Conservation (phyloP, 2,329 filamentous ascomycete genomes). For the Colletotrichum higginsianum region DNA sequence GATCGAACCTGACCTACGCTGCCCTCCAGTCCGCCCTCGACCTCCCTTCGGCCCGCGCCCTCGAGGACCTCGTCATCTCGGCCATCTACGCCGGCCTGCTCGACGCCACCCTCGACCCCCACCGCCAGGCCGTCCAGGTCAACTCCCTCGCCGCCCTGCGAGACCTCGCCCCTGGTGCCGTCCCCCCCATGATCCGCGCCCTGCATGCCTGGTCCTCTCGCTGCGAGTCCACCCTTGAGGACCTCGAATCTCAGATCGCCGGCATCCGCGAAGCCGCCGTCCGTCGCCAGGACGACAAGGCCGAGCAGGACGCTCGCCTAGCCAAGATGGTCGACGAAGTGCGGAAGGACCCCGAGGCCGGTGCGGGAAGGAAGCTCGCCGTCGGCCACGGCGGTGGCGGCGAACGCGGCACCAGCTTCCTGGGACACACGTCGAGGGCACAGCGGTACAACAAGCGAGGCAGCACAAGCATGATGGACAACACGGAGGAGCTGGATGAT, state of each 20-base stretch:
- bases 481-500: constrained; percentile 59
- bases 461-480: constrained; percentile 56
- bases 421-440: constrained; percentile 46
- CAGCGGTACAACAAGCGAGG: constrained; percentile 43
- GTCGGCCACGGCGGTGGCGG: constrained; percentile 33
- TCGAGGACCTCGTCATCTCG: constrained; percentile 89
- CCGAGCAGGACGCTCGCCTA: constrained; percentile 63
- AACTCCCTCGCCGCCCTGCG: constrained; percentile 87
- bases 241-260: constrained; percentile 82
- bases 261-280: constrained; percentile 73
- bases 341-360: constrained; percentile 52
- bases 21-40: constrained; percentile 77
- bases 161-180: constrained; percentile 82
- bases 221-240: constrained; percentile 80
- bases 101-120: constrained; percentile 86
- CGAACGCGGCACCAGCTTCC: constrained; percentile 29
- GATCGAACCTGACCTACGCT: constrained; percentile 79
- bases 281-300: constrained; percentile 65
- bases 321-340: constrained; percentile 63
- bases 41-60: constrained; percentile 75
- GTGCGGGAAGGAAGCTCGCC: constrained; percentile 42
- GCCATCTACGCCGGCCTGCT: constrained; percentile 91
- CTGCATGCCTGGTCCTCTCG: constrained; percentile 84
- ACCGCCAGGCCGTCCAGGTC: constrained; percentile 80
- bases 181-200: constrained; percentile 77